Conservation (phyloP, 768 basidiomycete species). For the Russula compacta region DNA sequence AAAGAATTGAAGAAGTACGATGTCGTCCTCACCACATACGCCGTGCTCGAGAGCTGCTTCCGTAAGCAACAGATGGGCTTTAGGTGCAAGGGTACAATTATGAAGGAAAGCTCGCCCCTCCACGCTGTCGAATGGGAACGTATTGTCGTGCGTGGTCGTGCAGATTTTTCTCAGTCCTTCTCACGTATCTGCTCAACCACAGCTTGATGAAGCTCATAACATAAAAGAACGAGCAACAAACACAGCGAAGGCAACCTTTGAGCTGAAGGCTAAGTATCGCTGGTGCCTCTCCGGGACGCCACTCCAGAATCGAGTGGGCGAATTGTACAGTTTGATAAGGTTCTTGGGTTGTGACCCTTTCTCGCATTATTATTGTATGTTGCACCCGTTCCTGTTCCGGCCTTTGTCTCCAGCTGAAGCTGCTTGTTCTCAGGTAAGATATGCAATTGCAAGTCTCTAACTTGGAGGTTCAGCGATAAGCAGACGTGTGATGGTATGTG, state of each 20-base stretch:
- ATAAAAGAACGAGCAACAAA: slow-evolving; percentile 94
- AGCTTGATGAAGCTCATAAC: slow-evolving; percentile 96
- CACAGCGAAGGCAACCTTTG: slow-evolving; percentile 95
- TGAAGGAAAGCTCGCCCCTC: slow-evolving; percentile 82
- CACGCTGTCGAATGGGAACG: slow-evolving; percentile 83
- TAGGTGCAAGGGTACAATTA: slow-evolving; percentile 69
- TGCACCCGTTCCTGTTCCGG: background rate
- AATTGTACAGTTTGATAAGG: slow-evolving; percentile 87
- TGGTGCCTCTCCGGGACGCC: slow-evolving; percentile 99
- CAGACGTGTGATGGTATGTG: slow-evolving; percentile 68
- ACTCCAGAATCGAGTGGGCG: slow-evolving; percentile 94
- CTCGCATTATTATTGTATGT: slow-evolving; percentile 82
- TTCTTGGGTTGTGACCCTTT: slow-evolving; percentile 93
- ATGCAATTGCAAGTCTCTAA: slow-evolving; percentile 90
- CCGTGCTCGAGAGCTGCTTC: slow-evolving; percentile 86
- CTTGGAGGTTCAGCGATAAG: slow-evolving; percentile 88
- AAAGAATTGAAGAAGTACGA: slow-evolving; percentile 76
- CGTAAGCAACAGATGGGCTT: slow-evolving; percentile 90
- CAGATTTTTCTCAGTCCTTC: slow-evolving; percentile 23
- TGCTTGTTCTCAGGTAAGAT: slow-evolving; percentile 53
- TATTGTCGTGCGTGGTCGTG: slow-evolving; percentile 59
- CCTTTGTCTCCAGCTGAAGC: background rate
- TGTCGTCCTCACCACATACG: slow-evolving; percentile 81
- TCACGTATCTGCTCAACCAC: background rate
- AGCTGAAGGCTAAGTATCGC: slow-evolving; percentile 65